Percentiles rank a stretch among this genome's conserved stretches.
Evolutionary conservation across 2,329 filamentous ascomycete species (phyloP).

Genomic region (Ascochyta pisi): DNA sequence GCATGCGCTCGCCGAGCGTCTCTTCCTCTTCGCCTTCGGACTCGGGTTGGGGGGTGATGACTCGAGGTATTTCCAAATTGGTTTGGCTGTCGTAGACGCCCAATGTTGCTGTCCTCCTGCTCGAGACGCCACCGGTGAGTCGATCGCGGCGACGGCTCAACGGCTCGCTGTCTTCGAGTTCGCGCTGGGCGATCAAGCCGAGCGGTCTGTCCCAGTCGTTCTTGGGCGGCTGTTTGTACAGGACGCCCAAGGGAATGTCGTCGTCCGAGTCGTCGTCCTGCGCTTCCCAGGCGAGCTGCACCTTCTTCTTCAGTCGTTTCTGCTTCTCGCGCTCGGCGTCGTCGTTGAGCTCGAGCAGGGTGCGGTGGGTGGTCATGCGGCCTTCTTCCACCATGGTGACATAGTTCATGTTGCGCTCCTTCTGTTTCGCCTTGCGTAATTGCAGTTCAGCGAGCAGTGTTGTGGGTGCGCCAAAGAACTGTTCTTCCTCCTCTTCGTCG

Average conservation of each 20-base stretch:
- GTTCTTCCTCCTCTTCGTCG: conserved; percentile 39
- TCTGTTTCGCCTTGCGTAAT: conserved; percentile 86
- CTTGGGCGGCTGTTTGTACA: conserved; percentile 63
- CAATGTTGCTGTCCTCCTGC: conserved; percentile 27
- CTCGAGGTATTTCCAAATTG: conserved; percentile 35
- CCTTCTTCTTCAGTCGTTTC: conserved; percentile 74
- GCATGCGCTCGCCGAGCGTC: conserved; percentile 70
- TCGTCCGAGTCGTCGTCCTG: conserved; percentile 65
- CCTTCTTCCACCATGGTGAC: conserved; percentile 71
- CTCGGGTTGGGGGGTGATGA: conserved; percentile 38
- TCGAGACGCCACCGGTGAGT: conserved; percentile 65
- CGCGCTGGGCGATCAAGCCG: conserved; percentile 79
- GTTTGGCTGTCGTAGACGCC: conserved; percentile 33
- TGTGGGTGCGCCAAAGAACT: conserved; percentile 76
- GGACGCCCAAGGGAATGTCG: conserved; percentile 84
- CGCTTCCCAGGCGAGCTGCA: conserved; percentile 92
- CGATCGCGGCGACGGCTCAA: conserved; percentile 78
- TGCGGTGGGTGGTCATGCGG: conserved; percentile 73
- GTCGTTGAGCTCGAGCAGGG: conserved; percentile 86
- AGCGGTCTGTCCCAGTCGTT: conserved; percentile 66
- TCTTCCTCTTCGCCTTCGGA: conserved; percentile 54
- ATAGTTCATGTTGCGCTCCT: conserved; percentile 75
- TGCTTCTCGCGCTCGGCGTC: conserved; percentile 85
- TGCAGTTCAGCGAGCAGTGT: conserved; percentile 93
- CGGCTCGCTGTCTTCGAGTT: conserved; percentile 92